Evolutionary conservation across 257 asterid species (phyloP).

Genomic region (Mitragyna speciosa): DNA sequence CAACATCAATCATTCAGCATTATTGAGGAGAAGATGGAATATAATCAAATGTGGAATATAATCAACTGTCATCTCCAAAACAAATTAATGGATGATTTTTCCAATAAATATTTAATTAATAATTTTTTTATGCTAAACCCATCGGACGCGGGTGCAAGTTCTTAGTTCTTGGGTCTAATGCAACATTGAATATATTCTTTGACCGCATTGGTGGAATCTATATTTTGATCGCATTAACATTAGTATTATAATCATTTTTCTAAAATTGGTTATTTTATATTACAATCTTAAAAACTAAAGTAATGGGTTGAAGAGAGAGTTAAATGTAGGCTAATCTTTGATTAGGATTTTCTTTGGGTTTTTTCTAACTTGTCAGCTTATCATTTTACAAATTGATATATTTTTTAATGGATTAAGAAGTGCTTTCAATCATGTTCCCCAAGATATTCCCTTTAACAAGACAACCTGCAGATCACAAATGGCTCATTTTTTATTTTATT

Average conservation of each 20-base stretch:
- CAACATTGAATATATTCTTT: constrained; percentile 14
- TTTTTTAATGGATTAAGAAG: neutral
- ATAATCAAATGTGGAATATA: neutral
- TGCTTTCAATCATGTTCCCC: neutral
- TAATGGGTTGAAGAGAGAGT: neutral
- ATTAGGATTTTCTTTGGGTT: neutral
- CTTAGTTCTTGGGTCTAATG: neutral
- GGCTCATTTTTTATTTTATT: neutral
- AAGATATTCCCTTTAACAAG: neutral
- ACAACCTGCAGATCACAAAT: neutral
- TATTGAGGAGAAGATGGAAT: constrained; percentile 7
- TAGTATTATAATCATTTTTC: too few species aligned
- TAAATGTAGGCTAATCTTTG: neutral
- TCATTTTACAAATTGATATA: too few species aligned
- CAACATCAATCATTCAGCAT: neutral
- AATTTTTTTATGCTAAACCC: neutral
- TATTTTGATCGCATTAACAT: neutral
- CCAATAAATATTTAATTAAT: neutral
- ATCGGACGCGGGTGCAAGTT: neutral
- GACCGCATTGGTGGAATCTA: constrained; percentile 16
- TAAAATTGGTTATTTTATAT: too few species aligned
- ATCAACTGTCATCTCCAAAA: neutral
- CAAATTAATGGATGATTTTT: neutral
- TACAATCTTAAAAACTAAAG: neutral
- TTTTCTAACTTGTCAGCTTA: neutral